These are phyloP conservation scores for Venturia pyrina DNA, from an alignment of 2,329 filamentous ascomycete genomes.

Conservation along the genomic window DNA sequence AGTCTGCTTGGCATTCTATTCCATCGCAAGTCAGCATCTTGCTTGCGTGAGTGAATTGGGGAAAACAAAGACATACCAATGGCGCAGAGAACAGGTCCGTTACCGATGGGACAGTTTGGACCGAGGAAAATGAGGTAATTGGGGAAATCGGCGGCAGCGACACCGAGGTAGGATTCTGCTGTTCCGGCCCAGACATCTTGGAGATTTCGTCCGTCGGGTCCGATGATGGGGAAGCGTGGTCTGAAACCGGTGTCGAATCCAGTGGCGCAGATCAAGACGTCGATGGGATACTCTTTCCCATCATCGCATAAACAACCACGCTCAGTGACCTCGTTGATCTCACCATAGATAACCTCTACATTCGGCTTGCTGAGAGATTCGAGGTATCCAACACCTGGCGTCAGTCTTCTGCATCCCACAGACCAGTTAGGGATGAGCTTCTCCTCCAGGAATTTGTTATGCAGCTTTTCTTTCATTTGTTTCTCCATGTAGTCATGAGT, in stretches of 20 bases:
- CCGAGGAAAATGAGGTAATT: conserved; percentile 36
- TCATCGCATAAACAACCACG: conserved; percentile 22
- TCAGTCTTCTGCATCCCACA: conserved; percentile 33
- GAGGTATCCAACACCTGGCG: conserved; percentile 34
- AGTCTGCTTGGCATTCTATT: conserved; percentile 34
- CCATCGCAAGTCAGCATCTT: background rate
- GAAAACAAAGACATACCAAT: conserved; percentile 23
- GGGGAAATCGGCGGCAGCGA: conserved; percentile 37
- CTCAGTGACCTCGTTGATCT: conserved; percentile 25
- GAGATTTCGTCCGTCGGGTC: conserved; percentile 29
- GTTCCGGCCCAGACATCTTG: conserved; percentile 34
- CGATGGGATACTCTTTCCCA: conserved; percentile 25
- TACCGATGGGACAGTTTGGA: conserved; percentile 32
- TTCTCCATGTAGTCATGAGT: conserved; percentile 31
- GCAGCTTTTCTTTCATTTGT: conserved; percentile 28
- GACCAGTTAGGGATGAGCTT: conserved; percentile 19
- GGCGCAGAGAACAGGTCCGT: conserved; percentile 32
- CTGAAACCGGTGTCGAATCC: conserved; percentile 30
- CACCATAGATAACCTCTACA: conserved; percentile 31
- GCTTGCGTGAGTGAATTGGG: background rate
- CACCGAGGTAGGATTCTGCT: conserved; percentile 35
- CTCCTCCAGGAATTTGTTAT: conserved; percentile 20
- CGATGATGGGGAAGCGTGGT: conserved; percentile 37
- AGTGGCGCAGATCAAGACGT: conserved; percentile 28
- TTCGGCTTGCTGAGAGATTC: conserved; percentile 33